A percentile compares a stretch with the other conserved stretches of the same genome.
These are phyloP conservation scores for Oryza punctata DNA, from an alignment of 176 grass and related monocot genomes.

Conservation along the genomic window DNA sequence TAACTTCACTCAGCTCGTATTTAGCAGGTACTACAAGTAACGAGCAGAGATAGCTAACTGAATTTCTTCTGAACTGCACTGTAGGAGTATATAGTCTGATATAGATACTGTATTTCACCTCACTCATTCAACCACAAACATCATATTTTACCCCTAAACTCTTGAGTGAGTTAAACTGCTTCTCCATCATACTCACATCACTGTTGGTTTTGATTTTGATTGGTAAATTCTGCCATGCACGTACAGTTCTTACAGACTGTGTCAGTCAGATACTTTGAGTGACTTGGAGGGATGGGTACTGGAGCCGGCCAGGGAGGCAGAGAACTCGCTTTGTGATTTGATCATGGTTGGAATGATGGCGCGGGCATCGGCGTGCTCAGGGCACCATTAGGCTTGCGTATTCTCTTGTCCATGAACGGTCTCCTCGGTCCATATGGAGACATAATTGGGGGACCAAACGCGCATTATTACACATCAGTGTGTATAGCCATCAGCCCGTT, in stretches of 20 bases:
- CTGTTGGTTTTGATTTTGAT: constrained; percentile 17
- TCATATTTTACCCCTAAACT: too few species aligned
- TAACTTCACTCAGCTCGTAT: not conserved
- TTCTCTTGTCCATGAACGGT: constrained; percentile 36
- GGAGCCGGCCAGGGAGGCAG: not conserved
- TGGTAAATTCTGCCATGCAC: constrained; percentile 34
- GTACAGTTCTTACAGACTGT: not conserved
- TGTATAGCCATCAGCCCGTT: not conserved
- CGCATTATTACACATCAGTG: constrained; percentile 21
- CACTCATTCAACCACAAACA: not conserved
- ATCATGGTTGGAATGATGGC: constrained; percentile 44
- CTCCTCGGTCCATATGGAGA: constrained; percentile 31
- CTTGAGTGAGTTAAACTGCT: not conserved
- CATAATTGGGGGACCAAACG: constrained; percentile 38
- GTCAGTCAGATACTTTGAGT: constrained; percentile 30
- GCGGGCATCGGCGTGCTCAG: constrained; percentile 51
- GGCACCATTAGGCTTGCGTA: constrained; percentile 36
- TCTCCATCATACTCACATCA: not conserved
- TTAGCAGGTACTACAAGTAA: not conserved
- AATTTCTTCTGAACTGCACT: not conserved
- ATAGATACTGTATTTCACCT: not conserved
- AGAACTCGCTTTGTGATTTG: not conserved
- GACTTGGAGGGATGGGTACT: constrained; percentile 23
- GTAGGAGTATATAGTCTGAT: not conserved
- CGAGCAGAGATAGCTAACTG: not conserved